Evolutionary conservation across 2,329 filamentous ascomycete species (phyloP), one percentile per base, ranked within the genome.

Genomic region (Ophiostoma angusticollis): DNA sequence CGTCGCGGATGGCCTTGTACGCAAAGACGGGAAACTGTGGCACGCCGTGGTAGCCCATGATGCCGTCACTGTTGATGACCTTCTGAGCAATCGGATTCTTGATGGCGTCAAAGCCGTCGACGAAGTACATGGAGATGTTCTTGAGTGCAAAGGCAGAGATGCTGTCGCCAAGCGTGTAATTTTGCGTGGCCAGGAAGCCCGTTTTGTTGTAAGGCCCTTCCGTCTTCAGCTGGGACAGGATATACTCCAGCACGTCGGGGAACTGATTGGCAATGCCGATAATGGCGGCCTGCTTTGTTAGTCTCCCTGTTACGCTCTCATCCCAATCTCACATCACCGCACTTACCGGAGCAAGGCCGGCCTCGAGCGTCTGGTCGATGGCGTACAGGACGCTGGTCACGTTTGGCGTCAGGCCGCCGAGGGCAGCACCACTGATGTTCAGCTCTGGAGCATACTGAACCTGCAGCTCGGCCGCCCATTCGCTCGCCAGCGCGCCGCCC

Each of bases 391-490:
- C 58, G 6, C 45, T 55, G 5, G 54, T 55, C 11, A 63, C 51
- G 34, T 65, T 62, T 1, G 64, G 58, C 4, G 61, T 58, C 16
- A 64, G 51, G 9, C 67, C 67, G 11, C 67, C 67, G 0, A 70
- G 42, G 0, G 62, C 66, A 4, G 57, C 58, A 6, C 67, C 67
- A 4, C 54, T 53, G 27, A 70, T 57, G 19, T 53, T 49, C 28
- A 71, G 48, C 41, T 70, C 64, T 2, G 65, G 63, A 0, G 67
- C 68, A 45, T 71, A 71, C 17, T 52, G 51, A 2, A 54, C 52
- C 40, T 67, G 61, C 34, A 71, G 47, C 45, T 70, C 64, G n/a
- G 62, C 58, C 1, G 67, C 67, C 60, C 61, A 70, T 36, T 63
- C 64, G n/a, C 54, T 61, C 2, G 66, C 65, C 27, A 71, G 45